Percentiles rank a stretch among this genome's conserved stretches.
Conservation (phyloP, 495 filamentous ascomycete genomes). For the Trichoderma virens region DNA sequence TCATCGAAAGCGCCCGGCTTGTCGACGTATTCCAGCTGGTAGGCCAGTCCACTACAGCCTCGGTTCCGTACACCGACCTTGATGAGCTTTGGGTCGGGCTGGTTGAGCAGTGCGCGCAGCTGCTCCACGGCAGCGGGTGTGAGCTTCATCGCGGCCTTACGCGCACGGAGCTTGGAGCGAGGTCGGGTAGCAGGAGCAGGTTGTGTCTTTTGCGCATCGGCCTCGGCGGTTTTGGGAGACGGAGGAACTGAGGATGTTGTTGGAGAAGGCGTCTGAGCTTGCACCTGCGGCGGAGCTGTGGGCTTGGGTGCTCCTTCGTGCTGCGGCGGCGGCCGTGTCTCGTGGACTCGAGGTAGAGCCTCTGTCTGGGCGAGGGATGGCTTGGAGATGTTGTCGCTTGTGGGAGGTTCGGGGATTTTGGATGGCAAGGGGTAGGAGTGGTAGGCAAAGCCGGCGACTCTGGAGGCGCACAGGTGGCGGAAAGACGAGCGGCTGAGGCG, state of each 20-base stretch:
- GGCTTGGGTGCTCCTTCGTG: constrained; percentile 15
- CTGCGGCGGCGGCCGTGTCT: constrained; percentile 41
- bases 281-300: constrained; percentile 6
- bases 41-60: constrained; percentile 94
- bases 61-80: constrained; percentile 89
- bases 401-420: constrained; percentile 52
- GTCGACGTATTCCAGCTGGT: constrained; percentile 92
- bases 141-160: constrained; percentile 87
- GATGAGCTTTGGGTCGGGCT: constrained; percentile 84
- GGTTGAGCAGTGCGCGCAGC: constrained; percentile 62
- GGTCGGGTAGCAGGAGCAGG: constrained; percentile 47
- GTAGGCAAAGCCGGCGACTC: constrained; percentile 37
- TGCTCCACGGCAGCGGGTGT: constrained; percentile 70
- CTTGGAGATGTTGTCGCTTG: constrained; percentile 57
- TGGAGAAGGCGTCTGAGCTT: neutral
- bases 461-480: constrained; percentile 1
- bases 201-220: constrained; percentile 62
- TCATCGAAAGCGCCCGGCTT: constrained; percentile 84
- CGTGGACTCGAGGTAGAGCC: constrained; percentile 41
- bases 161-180: constrained; percentile 62
- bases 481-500: neutral
- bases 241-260: constrained; percentile 17
- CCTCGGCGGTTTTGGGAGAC: constrained; percentile 22
- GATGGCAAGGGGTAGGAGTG: constrained; percentile 63
- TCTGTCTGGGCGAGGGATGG: constrained; percentile 56